Conservation (phyloP, 805 yeast species). For the Cyberlindnera veronae region DNA sequence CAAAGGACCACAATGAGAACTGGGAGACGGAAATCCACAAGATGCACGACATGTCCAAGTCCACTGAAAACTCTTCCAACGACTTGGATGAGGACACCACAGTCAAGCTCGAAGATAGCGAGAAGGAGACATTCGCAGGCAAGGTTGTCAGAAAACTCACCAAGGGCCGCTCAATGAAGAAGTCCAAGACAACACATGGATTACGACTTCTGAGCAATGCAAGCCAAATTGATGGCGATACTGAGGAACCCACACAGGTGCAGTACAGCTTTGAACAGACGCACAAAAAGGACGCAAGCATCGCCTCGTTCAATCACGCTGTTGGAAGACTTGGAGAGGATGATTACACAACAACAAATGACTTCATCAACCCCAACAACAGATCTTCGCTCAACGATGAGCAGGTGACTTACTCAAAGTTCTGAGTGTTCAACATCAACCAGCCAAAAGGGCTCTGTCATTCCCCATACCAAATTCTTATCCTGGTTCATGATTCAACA, state of each 20-base stretch:
- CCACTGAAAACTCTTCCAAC: conserved; percentile 18
- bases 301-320: conserved; percentile 20
- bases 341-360: conserved; percentile 20
- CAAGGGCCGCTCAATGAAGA: conserved; percentile 27
- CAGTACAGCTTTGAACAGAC: conserved; percentile 11
- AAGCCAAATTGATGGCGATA: conserved; percentile 5
- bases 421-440: conserved; percentile 2
- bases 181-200: conserved; percentile 16
- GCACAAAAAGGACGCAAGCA: conserved; percentile 18
- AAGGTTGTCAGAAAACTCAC: conserved; percentile 42
- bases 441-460: background rate
- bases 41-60: conserved; percentile 17
- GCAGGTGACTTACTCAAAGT: conserved; percentile 10
- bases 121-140: conserved; percentile 37
- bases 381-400: conserved; percentile 4
- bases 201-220: conserved; percentile 16
- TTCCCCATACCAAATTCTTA: too few species aligned
- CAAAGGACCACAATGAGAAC: conserved; percentile 70
- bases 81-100: conserved; percentile 26
- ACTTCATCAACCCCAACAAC: conserved; percentile 18
- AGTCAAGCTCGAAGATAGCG: conserved; percentile 32
- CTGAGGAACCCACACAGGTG: background rate
- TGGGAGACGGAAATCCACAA: conserved; percentile 59
- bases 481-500: too few species aligned
- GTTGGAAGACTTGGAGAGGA: conserved; percentile 6